Conservation (phyloP, 345 rosid genomes). For the Excoecaria cochinchinensis region DNA sequence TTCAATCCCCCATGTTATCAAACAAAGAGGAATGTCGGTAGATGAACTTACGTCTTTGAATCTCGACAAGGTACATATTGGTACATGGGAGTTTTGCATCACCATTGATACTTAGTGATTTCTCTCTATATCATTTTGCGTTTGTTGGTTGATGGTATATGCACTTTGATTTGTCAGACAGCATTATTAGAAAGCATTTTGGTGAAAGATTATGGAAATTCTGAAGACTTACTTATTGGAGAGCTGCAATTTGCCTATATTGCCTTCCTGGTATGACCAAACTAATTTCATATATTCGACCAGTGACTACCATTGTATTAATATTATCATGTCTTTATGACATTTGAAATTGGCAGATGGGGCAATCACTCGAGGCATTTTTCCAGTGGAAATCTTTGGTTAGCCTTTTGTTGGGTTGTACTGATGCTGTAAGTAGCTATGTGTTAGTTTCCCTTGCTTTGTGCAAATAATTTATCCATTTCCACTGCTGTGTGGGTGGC, state of each 20-base stretch:
- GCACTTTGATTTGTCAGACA: slow-evolving; percentile 43
- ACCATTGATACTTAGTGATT: slow-evolving; percentile 1
- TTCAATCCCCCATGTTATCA: slow-evolving; percentile 62
- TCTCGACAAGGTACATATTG: slow-evolving; percentile 74
- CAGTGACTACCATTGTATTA: slow-evolving; percentile 1
- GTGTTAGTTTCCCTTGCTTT: slow-evolving; percentile 1
- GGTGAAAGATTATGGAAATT: slow-evolving; percentile 56
- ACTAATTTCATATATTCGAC: slow-evolving; percentile 6
- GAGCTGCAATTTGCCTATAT: slow-evolving; percentile 86
- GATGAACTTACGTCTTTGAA: slow-evolving; percentile 78
- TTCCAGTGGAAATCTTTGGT: slow-evolving; percentile 92
- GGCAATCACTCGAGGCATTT: slow-evolving; percentile 89
- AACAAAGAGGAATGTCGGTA: slow-evolving; percentile 61
- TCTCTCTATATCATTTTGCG: neutral
- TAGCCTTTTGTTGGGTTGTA: slow-evolving; percentile 78
- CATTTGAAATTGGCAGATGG: slow-evolving; percentile 63
- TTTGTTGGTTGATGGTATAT: slow-evolving; percentile 17
- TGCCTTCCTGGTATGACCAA: slow-evolving; percentile 72
- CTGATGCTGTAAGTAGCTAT: slow-evolving; percentile 67
- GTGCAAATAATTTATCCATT: neutral
- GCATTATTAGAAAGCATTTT: slow-evolving; percentile 62
- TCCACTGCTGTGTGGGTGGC: neutral
- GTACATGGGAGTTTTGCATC: neutral
- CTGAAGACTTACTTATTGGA: slow-evolving; percentile 82
- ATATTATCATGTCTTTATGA: slow-evolving; percentile 8